Evolutionary conservation across 208 protist genomes (phyloP).

Genomic region (Trypanosoma theileri): DNA sequence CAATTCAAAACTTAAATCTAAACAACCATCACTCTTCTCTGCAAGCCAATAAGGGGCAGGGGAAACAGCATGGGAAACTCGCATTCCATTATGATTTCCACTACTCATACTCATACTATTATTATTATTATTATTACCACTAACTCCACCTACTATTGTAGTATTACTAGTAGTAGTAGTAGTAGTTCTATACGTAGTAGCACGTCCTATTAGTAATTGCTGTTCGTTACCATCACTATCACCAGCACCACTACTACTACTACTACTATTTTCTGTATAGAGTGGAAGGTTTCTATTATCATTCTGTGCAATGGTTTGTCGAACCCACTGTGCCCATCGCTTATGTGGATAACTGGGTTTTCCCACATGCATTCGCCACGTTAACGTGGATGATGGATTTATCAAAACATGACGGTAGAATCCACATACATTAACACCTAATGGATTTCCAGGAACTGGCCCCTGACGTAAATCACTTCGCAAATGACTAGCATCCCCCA

Average conservation of each 20-base stretch:
- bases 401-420: slow-evolving; percentile 34
- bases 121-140: neutral
- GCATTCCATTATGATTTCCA: neutral
- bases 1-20: slow-evolving; percentile 63
- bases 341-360: slow-evolving; percentile 18
- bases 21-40: slow-evolving; percentile 48
- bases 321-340: slow-evolving; percentile 29
- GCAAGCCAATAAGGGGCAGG: slow-evolving; percentile 75
- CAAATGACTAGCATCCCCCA: slow-evolving; percentile 17
- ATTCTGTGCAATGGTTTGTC: slow-evolving; percentile 12
- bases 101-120: neutral
- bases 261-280: neutral
- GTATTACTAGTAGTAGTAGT: neutral
- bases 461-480: slow-evolving; percentile 26
- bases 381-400: slow-evolving; percentile 24
- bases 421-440: slow-evolving; percentile 39
- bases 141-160: neutral
- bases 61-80: slow-evolving; percentile 30
- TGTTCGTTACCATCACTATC: no score
- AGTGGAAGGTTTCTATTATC: neutral
- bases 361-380: slow-evolving; percentile 20
- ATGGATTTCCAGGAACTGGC: slow-evolving; percentile 45
- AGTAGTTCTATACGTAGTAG: no score
- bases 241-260: neutral
- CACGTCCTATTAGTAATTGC: no score